Evolutionary conservation across 371 early-diverging fungal genomes (phyloP).

Genomic region (Coemansia sp.): DNA sequence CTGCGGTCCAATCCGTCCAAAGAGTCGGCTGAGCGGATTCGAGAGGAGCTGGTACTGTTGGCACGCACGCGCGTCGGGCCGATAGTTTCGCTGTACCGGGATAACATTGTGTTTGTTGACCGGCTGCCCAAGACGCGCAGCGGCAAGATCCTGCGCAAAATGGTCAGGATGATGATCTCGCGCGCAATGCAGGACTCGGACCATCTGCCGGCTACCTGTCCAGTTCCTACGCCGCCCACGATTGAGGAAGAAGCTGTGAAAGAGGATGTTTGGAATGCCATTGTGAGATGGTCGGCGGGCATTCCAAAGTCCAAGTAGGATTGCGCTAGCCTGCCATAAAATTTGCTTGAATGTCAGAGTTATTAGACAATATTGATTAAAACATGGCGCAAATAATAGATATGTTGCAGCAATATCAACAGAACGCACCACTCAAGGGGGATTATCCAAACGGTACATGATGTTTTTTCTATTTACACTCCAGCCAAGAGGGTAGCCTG

Average conservation of each 20-base stretch:
- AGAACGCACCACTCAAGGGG: no score
- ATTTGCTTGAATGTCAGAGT: no score
- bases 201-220: conserved; percentile 19
- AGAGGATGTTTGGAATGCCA: conserved; percentile 55
- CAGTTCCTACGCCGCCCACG: conserved; percentile 68
- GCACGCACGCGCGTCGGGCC: conserved; percentile 71
- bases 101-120: conserved; percentile 61
- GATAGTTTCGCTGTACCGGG: conserved; percentile 73
- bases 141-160: conserved; percentile 89
- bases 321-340: no score
- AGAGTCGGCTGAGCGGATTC: conserved; percentile 26
- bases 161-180: conserved; percentile 67
- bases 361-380: no score
- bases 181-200: conserved; percentile 1
- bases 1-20: conserved; percentile 58
- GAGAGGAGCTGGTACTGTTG: conserved; percentile 56
- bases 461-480: no score
- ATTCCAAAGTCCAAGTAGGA: no score
- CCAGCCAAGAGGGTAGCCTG: no score
- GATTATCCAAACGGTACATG: no score
- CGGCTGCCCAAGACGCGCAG: conserved; percentile 93
- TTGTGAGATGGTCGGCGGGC: conserved; percentile 2
- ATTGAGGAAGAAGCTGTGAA: conserved; percentile 75
- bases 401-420: no score
- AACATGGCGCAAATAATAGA: no score